These are phyloP conservation scores for Lactarius sanguifluus DNA, from an alignment of 768 basidiomycete species.

Conservation along the genomic window DNA sequence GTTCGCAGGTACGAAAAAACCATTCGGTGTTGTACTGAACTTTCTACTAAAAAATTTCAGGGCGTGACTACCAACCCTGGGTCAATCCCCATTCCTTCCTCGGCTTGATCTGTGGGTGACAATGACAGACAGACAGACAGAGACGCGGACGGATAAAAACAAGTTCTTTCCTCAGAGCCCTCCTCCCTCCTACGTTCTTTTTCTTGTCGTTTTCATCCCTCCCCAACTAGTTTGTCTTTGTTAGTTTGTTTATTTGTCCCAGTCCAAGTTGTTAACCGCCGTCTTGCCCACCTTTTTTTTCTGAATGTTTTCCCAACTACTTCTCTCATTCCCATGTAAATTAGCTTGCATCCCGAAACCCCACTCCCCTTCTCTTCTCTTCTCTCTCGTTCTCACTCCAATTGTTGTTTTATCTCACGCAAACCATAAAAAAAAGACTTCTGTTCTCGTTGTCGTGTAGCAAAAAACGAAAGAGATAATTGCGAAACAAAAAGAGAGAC, in stretches of 20 bases:
- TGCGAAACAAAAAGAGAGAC: neutral
- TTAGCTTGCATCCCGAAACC: neutral
- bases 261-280: neutral
- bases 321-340: neutral
- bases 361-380: neutral
- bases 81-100: conserved; percentile 3
- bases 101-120: neutral
- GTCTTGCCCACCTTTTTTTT: neutral
- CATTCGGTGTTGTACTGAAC: neutral
- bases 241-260: too few species aligned
- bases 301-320: neutral
- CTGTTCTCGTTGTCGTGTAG: neutral
- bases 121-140: neutral
- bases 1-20: conserved; percentile 55
- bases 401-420: conserved; percentile 2
- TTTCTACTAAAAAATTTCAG: neutral
- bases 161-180: neutral
- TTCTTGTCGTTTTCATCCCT: neutral
- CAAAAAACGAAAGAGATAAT: neutral
- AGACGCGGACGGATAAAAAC: neutral
- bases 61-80: conserved; percentile 12
- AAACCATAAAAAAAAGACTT: neutral
- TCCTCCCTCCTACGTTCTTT: neutral
- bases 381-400: neutral
- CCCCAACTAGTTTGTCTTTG: too few species aligned